These are phyloP conservation scores for Corniculantispora saksenae DNA, from an alignment of 2,329 filamentous ascomycete species.

Conservation along the genomic window DNA sequence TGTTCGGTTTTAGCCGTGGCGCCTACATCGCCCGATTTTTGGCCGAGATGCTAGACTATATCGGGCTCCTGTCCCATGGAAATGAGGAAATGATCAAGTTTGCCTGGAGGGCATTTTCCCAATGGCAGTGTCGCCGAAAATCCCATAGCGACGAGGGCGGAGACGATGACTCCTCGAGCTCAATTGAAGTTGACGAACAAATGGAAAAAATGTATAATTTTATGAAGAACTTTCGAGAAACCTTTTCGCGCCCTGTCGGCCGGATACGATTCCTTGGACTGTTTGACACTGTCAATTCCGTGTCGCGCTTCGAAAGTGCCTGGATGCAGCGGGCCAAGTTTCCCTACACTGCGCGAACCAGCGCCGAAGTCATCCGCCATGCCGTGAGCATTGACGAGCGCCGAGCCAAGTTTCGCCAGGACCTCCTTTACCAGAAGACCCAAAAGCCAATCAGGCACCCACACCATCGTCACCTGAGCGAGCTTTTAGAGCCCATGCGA, in stretches of 20 bases:
- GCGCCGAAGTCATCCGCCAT: constrained; percentile 64
- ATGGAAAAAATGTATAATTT: constrained; percentile 64
- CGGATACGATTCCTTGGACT: constrained; percentile 76
- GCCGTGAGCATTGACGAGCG: constrained; percentile 72
- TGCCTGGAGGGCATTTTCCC: constrained; percentile 78
- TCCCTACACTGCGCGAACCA: constrained; percentile 63
- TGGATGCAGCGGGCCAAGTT: constrained; percentile 82
- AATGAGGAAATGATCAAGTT: constrained; percentile 86
- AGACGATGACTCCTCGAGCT: constrained; percentile 38
- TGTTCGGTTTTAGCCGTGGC: constrained; percentile 74
- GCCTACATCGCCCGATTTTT: constrained; percentile 74
- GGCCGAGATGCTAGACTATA: constrained; percentile 82
- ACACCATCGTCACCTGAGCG: constrained; percentile 27
- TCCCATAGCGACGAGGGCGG: constrained; percentile 62
- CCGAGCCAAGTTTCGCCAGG: constrained; percentile 70
- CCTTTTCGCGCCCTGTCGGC: constrained; percentile 73
- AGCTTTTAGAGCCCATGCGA: constrained; percentile 24
- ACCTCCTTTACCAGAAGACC: constrained; percentile 60
- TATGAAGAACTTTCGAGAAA: constrained; percentile 79
- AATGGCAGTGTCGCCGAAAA: constrained; percentile 72
- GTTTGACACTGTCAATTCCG: constrained; percentile 81
- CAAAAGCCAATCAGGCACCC: constrained; percentile 20
- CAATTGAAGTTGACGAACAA: constrained; percentile 29
- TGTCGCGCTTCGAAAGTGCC: constrained; percentile 72
- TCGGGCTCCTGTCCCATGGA: constrained; percentile 76